Base-by-base conservation (phyloP, 371 early-diverging fungal species). In the Lichtheimia ramosa region DNA sequence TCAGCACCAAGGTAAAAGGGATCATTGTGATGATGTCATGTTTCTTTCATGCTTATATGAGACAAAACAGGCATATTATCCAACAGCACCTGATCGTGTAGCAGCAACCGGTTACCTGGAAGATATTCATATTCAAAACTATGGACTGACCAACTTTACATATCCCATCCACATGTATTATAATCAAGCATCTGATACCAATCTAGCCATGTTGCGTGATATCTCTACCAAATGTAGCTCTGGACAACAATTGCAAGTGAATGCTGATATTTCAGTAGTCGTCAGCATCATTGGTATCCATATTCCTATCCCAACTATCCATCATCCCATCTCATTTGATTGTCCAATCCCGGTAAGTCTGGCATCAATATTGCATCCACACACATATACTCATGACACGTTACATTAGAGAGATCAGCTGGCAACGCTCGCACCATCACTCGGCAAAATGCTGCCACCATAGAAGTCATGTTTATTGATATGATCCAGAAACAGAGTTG, bases 201-300 rank as follows among this genome's bases (percentile, higher is more conserved):
- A 50, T 50, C 23, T 34, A 14, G 20, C 14, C n/a, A 51, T 58
- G 58, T 8, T 58, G 10, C 49, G 21, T 13, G 58, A 58, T 23
- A 48, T 58, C 28, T 24, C 27, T 24, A n/a, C 14, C 10, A 58
- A 39, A 42, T 58, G 58, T 24, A n/a, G n/a, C 10, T 16, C 39
- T 28, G 18, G 42, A 6, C 56, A 56, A 48, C 41, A 58, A 6
- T 25, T 58, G n/a, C 23, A 10, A 16, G 15, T 58, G 15, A 28
- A 34, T 34, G 51, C 58, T 46, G 75, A 79, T 39, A 66, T 84
- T 12, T 28, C 43, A 27, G 43, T 54, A 5, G 43, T 43, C 2
- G 43, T 62, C 14, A 51, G 43, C 15, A 20, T 62, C 20, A 25
- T 56, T 43, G 62, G 56, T 13, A 43, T 62, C 8, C 24, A 50